A percentile compares a stretch with the other conserved stretches of the same genome.
Conservation (phyloP, 2,329 filamentous ascomycete genomes). For the Aspergillus terreus region DNA sequence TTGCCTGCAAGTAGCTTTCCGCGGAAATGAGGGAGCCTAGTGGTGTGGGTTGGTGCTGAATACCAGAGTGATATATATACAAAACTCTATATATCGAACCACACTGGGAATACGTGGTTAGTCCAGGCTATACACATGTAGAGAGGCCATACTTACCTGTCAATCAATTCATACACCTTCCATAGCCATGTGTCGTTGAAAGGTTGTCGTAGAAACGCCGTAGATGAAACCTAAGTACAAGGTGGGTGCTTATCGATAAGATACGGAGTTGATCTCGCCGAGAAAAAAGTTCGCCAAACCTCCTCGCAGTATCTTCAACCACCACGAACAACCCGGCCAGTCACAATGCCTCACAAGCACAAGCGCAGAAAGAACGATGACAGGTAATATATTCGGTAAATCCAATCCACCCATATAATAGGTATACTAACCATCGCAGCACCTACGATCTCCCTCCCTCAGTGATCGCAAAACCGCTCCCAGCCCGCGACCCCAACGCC, state of each 20-base stretch:
- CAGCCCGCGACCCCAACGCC: conserved; percentile 48
- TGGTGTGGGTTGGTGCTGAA: too few relatives aligned
- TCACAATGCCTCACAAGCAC: conserved; percentile 80
- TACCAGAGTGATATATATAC: too few relatives aligned
- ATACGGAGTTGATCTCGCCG: neutral
- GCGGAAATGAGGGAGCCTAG: too few relatives aligned
- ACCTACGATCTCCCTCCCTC: conserved; percentile 59
- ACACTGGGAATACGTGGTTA: too few relatives aligned
- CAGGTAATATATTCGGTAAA: neutral
- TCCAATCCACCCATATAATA: conserved; percentile 1
- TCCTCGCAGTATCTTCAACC: neutral
- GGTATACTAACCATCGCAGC: conserved; percentile 21
- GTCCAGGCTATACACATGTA: too few relatives aligned
- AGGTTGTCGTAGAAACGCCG: too few relatives aligned
- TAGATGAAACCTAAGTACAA: too few relatives aligned
- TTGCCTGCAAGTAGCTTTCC: too few relatives aligned
- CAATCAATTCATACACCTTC: too few relatives aligned
- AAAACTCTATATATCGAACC: too few relatives aligned
- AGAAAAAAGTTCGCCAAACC: conserved; percentile 6
- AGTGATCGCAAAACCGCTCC: conserved; percentile 57
- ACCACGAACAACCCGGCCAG: neutral
- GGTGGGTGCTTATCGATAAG: neutral
- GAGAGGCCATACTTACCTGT: neutral
- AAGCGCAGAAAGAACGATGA: conserved; percentile 55
- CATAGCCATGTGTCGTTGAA: too few relatives aligned